Conservation (phyloP, 2,329 filamentous ascomycete species). For the Penicillium digitatum region DNA sequence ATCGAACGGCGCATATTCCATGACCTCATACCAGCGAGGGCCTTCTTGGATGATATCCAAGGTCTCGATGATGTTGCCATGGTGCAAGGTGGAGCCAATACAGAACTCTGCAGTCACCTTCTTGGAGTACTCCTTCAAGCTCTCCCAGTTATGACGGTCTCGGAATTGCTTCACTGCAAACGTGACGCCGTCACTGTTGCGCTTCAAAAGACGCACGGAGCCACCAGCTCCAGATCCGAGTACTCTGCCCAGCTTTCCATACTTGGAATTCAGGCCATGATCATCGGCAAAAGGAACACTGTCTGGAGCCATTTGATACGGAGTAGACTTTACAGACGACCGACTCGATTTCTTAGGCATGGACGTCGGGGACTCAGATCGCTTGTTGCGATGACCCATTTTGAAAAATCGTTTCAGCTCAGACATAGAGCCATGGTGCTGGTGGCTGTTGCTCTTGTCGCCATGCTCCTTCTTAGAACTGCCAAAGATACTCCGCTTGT, state of each 20-base stretch:
- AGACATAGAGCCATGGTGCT: constrained; percentile 75
- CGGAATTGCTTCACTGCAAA: constrained; percentile 98
- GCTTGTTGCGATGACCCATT: constrained; percentile 64
- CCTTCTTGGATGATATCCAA: constrained; percentile 95
- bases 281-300: constrained; percentile 87
- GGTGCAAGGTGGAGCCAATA: constrained; percentile 91
- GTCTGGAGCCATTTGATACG: constrained; percentile 49
- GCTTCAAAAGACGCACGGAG: constrained; percentile 89
- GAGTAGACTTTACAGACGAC: constrained; percentile 51
- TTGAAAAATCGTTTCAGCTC: constrained; percentile 96
- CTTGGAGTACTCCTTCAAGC: constrained; percentile 92
- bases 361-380: constrained; percentile 59
- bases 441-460: constrained; percentile 49
- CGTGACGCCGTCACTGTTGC: constrained; percentile 84
- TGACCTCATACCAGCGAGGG: constrained; percentile 93
- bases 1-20: constrained; percentile 96
- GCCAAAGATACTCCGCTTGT: constrained; percentile 55
- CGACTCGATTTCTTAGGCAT: constrained; percentile 54
- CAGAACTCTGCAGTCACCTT: constrained; percentile 98
- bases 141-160: constrained; percentile 86
- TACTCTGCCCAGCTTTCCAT: constrained; percentile 92
- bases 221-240: constrained; percentile 91
- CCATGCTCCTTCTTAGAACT: constrained; percentile 51
- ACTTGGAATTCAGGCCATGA: constrained; percentile 83
- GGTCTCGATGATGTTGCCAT: constrained; percentile 97